A percentile compares a stretch with the other conserved stretches of the same genome.
phyloP scores from a whole-genome alignment of 768 basidiomycete genomes.

The Trametes cingulata region DNA sequence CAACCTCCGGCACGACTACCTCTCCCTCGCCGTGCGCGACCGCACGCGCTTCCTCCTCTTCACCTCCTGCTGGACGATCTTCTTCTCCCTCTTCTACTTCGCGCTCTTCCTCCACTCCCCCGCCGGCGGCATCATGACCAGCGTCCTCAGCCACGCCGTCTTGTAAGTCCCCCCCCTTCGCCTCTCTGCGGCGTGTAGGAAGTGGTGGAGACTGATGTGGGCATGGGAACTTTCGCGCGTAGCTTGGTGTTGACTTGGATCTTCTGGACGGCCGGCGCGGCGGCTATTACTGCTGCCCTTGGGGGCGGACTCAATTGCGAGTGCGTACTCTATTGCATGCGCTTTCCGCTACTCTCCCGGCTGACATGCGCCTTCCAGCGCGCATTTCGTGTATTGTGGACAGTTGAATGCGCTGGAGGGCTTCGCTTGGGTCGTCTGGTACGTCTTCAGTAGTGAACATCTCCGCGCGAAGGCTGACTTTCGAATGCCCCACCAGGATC shows the following conservation, averaged over 20 bases:
- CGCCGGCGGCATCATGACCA: slow-evolving; percentile 51
- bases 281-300: slow-evolving; percentile 63
- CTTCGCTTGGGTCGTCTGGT: slow-evolving; percentile 80
- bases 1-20: slow-evolving; percentile 56
- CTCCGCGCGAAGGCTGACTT: not conserved
- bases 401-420: slow-evolving; percentile 76
- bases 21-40: slow-evolving; percentile 50
- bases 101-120: slow-evolving; percentile 55
- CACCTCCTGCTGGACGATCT: slow-evolving; percentile 69
- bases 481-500: slow-evolving; percentile 45
- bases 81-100: slow-evolving; percentile 53
- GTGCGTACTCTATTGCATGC: slow-evolving; percentile 36
- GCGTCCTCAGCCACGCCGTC: slow-evolving; percentile 60
- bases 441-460: slow-evolving; percentile 27
- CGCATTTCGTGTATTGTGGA: slow-evolving; percentile 61
- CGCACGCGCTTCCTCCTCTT: slow-evolving; percentile 71
- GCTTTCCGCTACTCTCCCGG: not conserved
- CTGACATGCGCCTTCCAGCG: slow-evolving; percentile 27
- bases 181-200: not conserved
- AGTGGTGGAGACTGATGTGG: too few species aligned
- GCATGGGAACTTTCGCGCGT: too few species aligned
- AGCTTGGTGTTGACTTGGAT: slow-evolving; percentile 75
- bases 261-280: slow-evolving; percentile 75
- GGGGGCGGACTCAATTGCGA: slow-evolving; percentile 73
- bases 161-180: slow-evolving; percentile 49